Conservation (phyloP, 1,139 yeast species). For the Geotrichum histeridarum region DNA sequence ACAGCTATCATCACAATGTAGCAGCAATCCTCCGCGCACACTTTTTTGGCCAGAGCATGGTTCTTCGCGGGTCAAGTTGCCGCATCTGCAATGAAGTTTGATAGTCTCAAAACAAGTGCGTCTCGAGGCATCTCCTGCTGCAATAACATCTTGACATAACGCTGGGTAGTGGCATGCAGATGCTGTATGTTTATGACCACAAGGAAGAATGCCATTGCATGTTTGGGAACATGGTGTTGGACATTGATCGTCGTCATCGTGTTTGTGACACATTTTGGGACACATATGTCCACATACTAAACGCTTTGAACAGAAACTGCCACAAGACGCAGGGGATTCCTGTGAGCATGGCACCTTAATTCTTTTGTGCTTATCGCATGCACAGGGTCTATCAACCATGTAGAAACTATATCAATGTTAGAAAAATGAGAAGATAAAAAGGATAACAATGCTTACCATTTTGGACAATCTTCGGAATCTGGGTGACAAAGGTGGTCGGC, state of each 20-base stretch:
- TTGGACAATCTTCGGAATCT: constrained; percentile 60
- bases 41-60: constrained; percentile 11
- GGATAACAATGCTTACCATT: constrained; percentile 41
- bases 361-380: constrained; percentile 55
- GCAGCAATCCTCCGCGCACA: background rate
- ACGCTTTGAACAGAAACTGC: constrained; percentile 53
- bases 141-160: constrained; percentile 38
- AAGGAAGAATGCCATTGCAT: constrained; percentile 58
- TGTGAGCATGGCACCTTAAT: constrained; percentile 69
- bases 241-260: constrained; percentile 30
- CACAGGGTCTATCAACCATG: constrained; percentile 57
- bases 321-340: constrained; percentile 59
- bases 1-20: constrained; percentile 60
- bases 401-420: constrained; percentile 40
- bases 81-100: constrained; percentile 18
- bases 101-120: constrained; percentile 7
- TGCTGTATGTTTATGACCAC: constrained; percentile 62
- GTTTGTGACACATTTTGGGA: constrained; percentile 51
- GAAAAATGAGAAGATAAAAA: background rate
- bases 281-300: constrained; percentile 72
- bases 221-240: constrained; percentile 39
- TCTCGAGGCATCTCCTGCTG: constrained; percentile 38
- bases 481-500: constrained; percentile 75
- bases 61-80: constrained; percentile 11
- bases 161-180: constrained; percentile 58